Conservation (phyloP, 352 stramenopile genomes). For the Globisporangium spinosum region DNA sequence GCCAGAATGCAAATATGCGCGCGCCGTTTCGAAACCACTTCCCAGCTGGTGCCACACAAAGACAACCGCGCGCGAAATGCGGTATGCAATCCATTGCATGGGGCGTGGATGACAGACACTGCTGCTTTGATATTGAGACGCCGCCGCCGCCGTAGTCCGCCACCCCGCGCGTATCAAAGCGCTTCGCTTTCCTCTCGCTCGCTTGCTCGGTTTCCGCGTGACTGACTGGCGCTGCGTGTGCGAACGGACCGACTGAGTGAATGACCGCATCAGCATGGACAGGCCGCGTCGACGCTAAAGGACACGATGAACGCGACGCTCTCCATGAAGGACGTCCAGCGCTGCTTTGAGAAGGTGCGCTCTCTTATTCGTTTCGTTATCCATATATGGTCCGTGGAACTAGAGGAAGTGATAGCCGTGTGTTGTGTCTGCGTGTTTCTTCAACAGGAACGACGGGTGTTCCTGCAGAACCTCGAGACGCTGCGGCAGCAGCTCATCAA, state of each 20-base stretch:
- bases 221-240: neutral
- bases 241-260: neutral
- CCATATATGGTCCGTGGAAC: neutral
- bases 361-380: neutral
- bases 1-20: neutral
- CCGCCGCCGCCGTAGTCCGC: neutral
- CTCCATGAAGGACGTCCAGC: slow-evolving; percentile 69
- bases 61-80: slow-evolving; percentile 1
- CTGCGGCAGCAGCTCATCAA: slow-evolving; percentile 73
- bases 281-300: slow-evolving; percentile 13
- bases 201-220: too few species aligned
- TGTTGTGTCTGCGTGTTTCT: neutral
- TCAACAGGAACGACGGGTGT: slow-evolving; percentile 51
- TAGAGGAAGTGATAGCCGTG: neutral
- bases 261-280: slow-evolving; percentile 4
- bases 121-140: neutral
- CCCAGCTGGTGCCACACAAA: neutral
- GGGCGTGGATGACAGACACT: neutral
- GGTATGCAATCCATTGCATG: neutral
- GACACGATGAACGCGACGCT: slow-evolving; percentile 30
- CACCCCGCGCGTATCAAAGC: neutral
- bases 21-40: slow-evolving; percentile 24
- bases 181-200: neutral
- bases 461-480: slow-evolving; percentile 68
- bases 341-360: slow-evolving; percentile 69